Conservation (phyloP, 2,329 filamentous ascomycete genomes). For the Colletotrichum orchidophilum region DNA sequence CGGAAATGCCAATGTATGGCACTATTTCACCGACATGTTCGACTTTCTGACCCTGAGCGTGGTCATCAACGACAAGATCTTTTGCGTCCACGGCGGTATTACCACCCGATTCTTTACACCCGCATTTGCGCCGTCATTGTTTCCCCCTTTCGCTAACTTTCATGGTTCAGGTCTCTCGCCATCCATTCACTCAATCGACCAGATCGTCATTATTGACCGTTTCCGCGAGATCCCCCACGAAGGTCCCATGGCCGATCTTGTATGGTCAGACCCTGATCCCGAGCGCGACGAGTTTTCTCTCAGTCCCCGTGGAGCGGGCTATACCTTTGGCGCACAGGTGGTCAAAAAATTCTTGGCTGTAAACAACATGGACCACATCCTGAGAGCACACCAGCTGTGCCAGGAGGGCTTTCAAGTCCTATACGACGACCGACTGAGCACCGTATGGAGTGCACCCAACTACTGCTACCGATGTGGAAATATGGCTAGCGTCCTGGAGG, state of each 20-base stretch:
- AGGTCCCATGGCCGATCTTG: conserved; percentile 98
- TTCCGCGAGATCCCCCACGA: conserved; percentile 99
- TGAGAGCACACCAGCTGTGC: conserved; percentile 97
- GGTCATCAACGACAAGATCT: conserved; percentile 98
- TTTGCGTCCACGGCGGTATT: conserved; percentile 92
- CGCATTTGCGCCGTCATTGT: background rate
- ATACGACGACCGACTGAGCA: conserved; percentile 93
- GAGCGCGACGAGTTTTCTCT: conserved; percentile 97
- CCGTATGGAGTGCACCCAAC: conserved; percentile 97
- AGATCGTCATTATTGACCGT: conserved; percentile 99
- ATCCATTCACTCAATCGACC: conserved; percentile 96
- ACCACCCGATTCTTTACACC: background rate
- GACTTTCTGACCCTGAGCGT: conserved; percentile 97
- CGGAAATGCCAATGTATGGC: conserved; percentile 98
- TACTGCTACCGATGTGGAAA: conserved; percentile 97
- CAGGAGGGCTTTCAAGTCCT: conserved; percentile 98
- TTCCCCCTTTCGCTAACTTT: background rate
- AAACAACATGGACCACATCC: conserved; percentile 96
- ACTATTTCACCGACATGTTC: conserved; percentile 99
- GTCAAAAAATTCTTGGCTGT: conserved; percentile 98
- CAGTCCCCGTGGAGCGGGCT: conserved; percentile 91
- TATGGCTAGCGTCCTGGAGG: conserved; percentile 95
- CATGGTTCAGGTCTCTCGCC: conserved; percentile 73
- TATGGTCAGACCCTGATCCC: conserved; percentile 98
- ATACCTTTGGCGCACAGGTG: conserved; percentile 97